phyloP scores from a whole-genome alignment of 2,329 filamentous ascomycete genomes.

The Periglandula ipomoeae region DNA sequence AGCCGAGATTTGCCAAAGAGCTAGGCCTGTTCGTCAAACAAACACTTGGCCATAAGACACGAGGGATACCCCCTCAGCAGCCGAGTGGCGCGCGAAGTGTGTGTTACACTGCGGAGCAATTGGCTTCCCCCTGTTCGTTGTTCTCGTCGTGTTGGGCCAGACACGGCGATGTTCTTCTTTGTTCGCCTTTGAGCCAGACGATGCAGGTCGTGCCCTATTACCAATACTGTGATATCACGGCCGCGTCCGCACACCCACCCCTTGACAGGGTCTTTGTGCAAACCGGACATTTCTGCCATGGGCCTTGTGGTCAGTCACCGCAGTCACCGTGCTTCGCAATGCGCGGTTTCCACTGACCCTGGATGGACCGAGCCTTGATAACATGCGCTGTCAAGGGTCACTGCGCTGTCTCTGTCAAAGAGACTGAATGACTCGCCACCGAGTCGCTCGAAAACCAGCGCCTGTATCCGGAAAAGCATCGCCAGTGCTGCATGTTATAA shows the following conservation, averaged over 20 bases:
- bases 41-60: neutral
- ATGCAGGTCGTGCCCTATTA: neutral
- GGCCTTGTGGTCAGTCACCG: neutral
- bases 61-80: neutral
- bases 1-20: neutral
- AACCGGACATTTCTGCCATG: neutral
- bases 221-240: neutral
- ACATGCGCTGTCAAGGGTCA: slow-evolving; percentile 1
- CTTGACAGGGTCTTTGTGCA: neutral
- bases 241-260: neutral
- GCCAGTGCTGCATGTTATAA: neutral
- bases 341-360: neutral
- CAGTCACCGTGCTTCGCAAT: neutral
- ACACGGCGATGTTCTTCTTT: neutral
- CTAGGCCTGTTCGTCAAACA: neutral
- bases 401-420: neutral
- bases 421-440: slow-evolving; percentile 5
- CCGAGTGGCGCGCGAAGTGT: slow-evolving; percentile 7
- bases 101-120: slow-evolving; percentile 7
- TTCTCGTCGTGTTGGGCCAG: neutral
- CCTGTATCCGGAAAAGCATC: neutral
- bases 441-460: neutral
- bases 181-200: neutral
- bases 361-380: neutral
- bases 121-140: neutral